Base-by-base conservation (phyloP, 768 basidiomycete species). In the Tremella yokohamensis region DNA sequence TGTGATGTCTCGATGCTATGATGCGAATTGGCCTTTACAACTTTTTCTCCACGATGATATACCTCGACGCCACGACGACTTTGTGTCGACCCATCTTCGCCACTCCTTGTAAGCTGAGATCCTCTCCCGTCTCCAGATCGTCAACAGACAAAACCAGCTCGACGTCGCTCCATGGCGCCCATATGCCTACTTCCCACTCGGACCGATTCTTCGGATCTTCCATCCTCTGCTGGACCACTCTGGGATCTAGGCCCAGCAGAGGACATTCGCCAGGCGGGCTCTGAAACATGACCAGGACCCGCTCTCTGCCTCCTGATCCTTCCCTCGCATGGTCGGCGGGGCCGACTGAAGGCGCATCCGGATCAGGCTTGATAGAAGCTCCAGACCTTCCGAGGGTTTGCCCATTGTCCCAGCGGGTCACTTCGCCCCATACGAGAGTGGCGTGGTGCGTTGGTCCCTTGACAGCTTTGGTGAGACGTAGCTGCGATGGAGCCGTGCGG, bases 231-330 rank as follows among this genome's bases (percentile, higher is more conserved):
- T 50, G 54, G 40, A 63, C 12, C 48, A 59, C 29, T n/a, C 62
- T 34, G 16, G 62, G 53, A 49, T 73, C 71, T 0, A 63, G 18
- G 8, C 69, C 69, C 6, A 68, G 9, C 12, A 42, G 44, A 3
- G 60, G 61, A 58, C 63, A 68, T 24, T 60, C 64, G 8, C 9
- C 44, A 9, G 69, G 64, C 18, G 64, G 11, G 1, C 58, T 26
- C 25, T 65, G 58, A 29, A 70, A 64, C 3, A 62, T n/a, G 9
- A 65, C 54, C 19, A 61, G 22, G 3, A 65, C 19, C 29, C n/a
- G 20, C 40, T 38, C 47, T 18, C 38, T 52, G 25, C 40, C 49
- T 44, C 4, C 53, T 50, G 22, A 42, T 50, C 45, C 39, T 59
- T 16, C 47, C 9, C 16, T 4, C n/a, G n/a, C n/a, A n/a, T n/a